These are phyloP conservation scores for Voacanga thouarsii DNA, from an alignment of 257 asterid species.

Conservation along the genomic window DNA sequence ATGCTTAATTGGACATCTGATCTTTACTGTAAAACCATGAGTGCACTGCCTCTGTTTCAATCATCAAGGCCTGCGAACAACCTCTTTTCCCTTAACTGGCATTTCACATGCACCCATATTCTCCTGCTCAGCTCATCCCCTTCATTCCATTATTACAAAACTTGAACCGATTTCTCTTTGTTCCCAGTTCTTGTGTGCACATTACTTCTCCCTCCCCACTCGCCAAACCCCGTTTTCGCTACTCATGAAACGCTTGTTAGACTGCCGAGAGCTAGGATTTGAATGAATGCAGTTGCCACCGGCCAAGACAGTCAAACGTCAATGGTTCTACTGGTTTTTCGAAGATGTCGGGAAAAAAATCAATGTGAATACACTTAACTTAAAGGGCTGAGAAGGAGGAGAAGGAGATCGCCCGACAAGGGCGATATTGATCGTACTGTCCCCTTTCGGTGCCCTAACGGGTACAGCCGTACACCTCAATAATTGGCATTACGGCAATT, in stretches of 20 bases:
- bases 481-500: background rate
- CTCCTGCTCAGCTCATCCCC: background rate
- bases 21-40: background rate
- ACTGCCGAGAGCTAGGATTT: too few relatives aligned
- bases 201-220: too few relatives aligned
- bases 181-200: too few relatives aligned
- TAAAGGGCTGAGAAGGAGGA: too few relatives aligned
- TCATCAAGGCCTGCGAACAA: background rate
- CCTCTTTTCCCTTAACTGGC: background rate
- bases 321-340: too few relatives aligned
- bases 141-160: background rate
- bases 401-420: background rate
- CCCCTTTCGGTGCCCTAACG: background rate
- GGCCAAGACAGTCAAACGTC: background rate
- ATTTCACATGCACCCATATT: background rate
- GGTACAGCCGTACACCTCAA: conserved; percentile 24
- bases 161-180: too few relatives aligned
- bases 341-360: too few relatives aligned
- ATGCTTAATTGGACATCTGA: background rate
- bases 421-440: background rate
- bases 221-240: too few relatives aligned
- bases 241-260: too few relatives aligned
- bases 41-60: background rate
- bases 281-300: background rate
- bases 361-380: too few relatives aligned